These are phyloP conservation scores for Irpex sp. DNA, from an alignment of 1,284 basidiomycete species.

Conservation along the genomic window DNA sequence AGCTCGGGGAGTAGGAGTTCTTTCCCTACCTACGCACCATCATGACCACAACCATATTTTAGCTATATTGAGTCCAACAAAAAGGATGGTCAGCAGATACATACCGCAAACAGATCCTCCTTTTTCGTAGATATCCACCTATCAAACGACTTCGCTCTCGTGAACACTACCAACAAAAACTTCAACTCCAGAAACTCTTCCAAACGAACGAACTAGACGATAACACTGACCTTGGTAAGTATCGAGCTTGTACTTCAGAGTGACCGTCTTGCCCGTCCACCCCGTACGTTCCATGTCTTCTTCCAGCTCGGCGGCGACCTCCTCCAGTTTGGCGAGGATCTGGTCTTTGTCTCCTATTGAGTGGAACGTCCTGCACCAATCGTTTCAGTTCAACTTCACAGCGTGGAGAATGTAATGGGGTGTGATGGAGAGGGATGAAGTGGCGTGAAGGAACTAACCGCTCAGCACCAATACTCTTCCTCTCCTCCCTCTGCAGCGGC, in stretches of 20 bases:
- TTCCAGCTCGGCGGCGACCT: constrained; percentile 76
- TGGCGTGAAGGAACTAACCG: constrained; percentile 46
- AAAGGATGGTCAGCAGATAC: constrained; percentile 18
- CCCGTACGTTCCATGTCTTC: constrained; percentile 66
- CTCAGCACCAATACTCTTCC: constrained; percentile 89
- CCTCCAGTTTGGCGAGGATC: constrained; percentile 72
- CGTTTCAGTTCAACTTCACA: no score
- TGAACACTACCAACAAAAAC: constrained; percentile 52
- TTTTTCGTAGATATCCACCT: constrained; percentile 69
- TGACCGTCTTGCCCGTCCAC: constrained; percentile 74
- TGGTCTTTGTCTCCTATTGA: constrained; percentile 57
- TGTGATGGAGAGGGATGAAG: background rate
- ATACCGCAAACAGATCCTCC: constrained; percentile 72
- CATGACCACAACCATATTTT: no score
- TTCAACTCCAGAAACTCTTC: background rate
- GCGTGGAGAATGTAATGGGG: no score
- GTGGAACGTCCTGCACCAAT: constrained; percentile 60
- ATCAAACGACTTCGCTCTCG: constrained; percentile 73
- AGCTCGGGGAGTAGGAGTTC: constrained; percentile 78
- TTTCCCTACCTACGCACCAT: constrained; percentile 61
- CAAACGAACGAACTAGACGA: no score
- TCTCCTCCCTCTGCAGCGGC: constrained; percentile 68
- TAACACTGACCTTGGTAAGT: constrained; percentile 59
- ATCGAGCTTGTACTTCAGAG: constrained; percentile 76
- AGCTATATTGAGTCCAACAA: no score